phyloP scores from a whole-genome alignment of 352 stramenopile genomes.

The Pythium scleroteichum region DNA sequence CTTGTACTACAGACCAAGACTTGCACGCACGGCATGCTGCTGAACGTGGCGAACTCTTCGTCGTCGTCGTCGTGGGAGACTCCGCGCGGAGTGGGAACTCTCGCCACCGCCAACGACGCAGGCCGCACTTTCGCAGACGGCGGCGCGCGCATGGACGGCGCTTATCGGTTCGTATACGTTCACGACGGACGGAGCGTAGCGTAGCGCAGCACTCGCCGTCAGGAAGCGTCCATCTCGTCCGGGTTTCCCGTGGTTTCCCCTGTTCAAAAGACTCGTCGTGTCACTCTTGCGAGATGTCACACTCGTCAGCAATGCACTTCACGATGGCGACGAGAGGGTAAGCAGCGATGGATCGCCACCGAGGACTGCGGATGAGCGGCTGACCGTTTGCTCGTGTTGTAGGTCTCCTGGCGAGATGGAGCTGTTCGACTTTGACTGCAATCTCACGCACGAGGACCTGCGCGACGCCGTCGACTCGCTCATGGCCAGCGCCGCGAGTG shows the following conservation, averaged over 20 bases:
- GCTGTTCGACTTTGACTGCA: constrained; percentile 85
- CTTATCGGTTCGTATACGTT: too few species aligned
- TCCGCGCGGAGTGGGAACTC: neutral
- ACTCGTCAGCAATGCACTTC: too few species aligned
- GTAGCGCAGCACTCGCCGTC: too few species aligned
- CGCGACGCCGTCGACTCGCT: constrained; percentile 36
- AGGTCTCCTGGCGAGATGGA: constrained; percentile 6
- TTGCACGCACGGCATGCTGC: constrained; percentile 19
- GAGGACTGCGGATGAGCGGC: too few species aligned
- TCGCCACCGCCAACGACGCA: neutral
- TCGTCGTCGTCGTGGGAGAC: constrained; percentile 5
- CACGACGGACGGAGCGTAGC: too few species aligned
- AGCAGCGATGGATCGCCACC: too few species aligned
- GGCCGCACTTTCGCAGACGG: neutral
- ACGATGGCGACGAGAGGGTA: too few species aligned
- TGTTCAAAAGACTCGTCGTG: too few species aligned
- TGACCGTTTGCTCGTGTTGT: neutral
- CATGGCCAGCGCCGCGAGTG: constrained; percentile 36
- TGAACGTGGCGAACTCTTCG: constrained; percentile 12
- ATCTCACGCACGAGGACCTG: constrained; percentile 76
- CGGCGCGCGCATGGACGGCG: neutral
- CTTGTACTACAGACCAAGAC: neutral
- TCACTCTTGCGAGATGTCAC: too few species aligned
- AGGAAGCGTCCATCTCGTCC: too few species aligned
- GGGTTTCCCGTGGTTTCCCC: too few species aligned